Evolutionary conservation across 108 stramenopile species (phyloP).

Genomic region (Pseudonitzschia multistriata): DNA sequence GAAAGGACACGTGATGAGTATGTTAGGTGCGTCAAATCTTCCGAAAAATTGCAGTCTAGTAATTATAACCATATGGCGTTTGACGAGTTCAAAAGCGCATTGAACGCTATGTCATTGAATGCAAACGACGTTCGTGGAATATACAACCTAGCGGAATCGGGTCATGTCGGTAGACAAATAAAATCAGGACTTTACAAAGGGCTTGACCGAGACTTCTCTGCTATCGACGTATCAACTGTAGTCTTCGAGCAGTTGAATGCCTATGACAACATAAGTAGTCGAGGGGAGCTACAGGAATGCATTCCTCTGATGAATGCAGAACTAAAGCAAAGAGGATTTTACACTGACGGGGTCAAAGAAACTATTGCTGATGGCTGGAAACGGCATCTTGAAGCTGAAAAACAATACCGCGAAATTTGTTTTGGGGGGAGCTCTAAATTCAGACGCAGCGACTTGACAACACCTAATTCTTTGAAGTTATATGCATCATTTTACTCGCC

Average conservation of each 20-base stretch:
- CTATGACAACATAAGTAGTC: constrained; percentile 51
- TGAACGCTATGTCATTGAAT: constrained; percentile 62
- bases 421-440: constrained; percentile 43
- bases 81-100: constrained; percentile 57
- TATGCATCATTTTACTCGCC: constrained; percentile 75
- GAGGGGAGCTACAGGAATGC: constrained; percentile 41
- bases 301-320: constrained; percentile 54
- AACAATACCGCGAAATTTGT: constrained; percentile 67
- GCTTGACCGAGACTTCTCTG: constrained; percentile 65
- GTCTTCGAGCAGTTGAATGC: constrained; percentile 78
- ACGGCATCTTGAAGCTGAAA: constrained; percentile 47
- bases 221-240: constrained; percentile 75
- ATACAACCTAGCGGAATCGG: constrained; percentile 76
- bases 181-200: constrained; percentile 69
- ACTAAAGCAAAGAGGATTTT: constrained; percentile 57
- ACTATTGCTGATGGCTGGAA: constrained; percentile 50
- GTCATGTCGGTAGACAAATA: constrained; percentile 65
- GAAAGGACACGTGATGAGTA: constrained; percentile 32
- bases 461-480: constrained; percentile 58
- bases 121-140: constrained; percentile 82
- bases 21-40: constrained; percentile 19
- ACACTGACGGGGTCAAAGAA: constrained; percentile 67
- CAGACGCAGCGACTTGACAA: constrained; percentile 75
- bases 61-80: constrained; percentile 22
- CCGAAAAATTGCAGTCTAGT: constrained; percentile 18